Evolutionary conservation across 2,329 filamentous ascomycete species (phyloP).

Genomic region (Xylaria sp.): DNA sequence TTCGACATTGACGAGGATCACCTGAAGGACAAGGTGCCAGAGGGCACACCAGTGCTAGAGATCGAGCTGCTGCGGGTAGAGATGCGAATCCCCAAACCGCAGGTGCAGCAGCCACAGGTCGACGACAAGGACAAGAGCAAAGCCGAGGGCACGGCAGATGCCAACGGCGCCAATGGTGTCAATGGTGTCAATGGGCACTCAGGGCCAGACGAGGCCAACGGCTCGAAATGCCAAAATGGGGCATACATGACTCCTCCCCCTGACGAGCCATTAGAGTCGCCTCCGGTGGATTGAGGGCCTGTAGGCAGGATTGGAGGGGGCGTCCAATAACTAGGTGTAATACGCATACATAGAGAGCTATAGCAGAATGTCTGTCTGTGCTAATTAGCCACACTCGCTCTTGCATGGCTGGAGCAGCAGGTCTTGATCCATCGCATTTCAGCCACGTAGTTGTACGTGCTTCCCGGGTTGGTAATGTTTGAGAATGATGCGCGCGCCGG

Average conservation of each 20-base stretch:
- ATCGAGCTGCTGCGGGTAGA: conserved; percentile 65
- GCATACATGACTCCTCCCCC: conserved; percentile 15
- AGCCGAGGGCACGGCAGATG: conserved; percentile 28
- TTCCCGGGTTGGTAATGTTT: conserved; percentile 19
- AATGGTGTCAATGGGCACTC: conserved; percentile 9
- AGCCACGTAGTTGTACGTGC: conserved; percentile 22
- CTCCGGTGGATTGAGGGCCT: conserved; percentile 41
- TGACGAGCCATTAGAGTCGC: conserved; percentile 40
- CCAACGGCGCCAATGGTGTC: conserved; percentile 8
- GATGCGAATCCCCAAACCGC: conserved; percentile 49
- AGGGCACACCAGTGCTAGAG: conserved; percentile 62
- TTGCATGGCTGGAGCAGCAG: conserved; percentile 23
- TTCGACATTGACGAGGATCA: conserved; percentile 60
- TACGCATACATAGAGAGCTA: not conserved
- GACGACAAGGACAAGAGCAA: conserved; percentile 21
- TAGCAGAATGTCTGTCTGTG: conserved; percentile 21
- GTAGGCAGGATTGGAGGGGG: not conserved
- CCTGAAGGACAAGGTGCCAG: conserved; percentile 56
- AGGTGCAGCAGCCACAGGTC: conserved; percentile 17
- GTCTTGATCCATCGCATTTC: conserved; percentile 7
- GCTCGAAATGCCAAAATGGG: conserved; percentile 25
- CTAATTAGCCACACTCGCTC: conserved; percentile 25
- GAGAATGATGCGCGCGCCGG: conserved; percentile 22
- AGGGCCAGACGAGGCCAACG: conserved; percentile 23
- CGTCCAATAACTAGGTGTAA: conserved; percentile 3